Evolutionary conservation across 73 alveolate species (phyloP).

Genomic region (Tetrahymena borealis): DNA sequence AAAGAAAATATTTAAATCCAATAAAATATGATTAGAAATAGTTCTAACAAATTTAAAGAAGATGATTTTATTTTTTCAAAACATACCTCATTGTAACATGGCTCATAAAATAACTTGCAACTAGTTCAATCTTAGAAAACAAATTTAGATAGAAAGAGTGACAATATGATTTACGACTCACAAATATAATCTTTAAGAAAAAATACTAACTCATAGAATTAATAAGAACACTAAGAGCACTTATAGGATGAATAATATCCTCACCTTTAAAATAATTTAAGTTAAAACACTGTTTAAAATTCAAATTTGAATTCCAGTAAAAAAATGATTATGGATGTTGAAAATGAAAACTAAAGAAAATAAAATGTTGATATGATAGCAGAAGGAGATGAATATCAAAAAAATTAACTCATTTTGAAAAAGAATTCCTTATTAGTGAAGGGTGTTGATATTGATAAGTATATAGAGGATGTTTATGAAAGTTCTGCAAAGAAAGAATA

Average conservation of each 20-base stretch:
- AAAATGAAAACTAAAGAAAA: not conserved
- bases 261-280: not conserved
- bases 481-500: not conserved
- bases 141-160: too few species aligned
- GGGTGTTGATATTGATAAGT: not conserved
- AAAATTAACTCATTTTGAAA: not conserved
- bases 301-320: not conserved
- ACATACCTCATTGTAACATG: not conserved
- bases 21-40: not conserved
- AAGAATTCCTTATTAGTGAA: not conserved
- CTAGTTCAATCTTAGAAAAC: too few species aligned
- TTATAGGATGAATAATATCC: not conserved
- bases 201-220: too few species aligned
- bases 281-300: not conserved
- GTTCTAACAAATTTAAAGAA: not conserved
- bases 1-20: not conserved
- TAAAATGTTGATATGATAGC: not conserved
- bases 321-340: not conserved
- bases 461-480: not conserved
- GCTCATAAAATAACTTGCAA: too few species aligned
- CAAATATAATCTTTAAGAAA: too few species aligned
- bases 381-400: not conserved
- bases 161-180: too few species aligned
- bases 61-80: not conserved
- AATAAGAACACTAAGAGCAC: too few species aligned